phyloP scores from a whole-genome alignment of 2,329 filamentous ascomycete genomes.

The Thyridium curvatum region DNA sequence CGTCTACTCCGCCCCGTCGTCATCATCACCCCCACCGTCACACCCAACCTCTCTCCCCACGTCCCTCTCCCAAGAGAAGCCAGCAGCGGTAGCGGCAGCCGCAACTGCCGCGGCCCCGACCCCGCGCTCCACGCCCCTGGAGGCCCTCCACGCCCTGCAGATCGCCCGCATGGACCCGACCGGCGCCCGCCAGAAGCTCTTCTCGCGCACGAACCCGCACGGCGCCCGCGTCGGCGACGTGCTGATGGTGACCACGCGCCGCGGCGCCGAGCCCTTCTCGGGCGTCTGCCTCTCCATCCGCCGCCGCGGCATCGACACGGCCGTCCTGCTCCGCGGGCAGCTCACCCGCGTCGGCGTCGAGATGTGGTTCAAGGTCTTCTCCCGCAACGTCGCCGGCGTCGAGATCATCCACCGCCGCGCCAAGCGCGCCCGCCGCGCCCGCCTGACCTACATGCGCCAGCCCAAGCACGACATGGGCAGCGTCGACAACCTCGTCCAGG shows the following conservation, averaged over 20 bases:
- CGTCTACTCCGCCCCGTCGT: slow-evolving; percentile 28
- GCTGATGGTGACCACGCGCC: slow-evolving; percentile 79
- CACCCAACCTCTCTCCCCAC: slow-evolving; percentile 1
- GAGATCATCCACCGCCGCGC: slow-evolving; percentile 84
- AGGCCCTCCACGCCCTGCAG: slow-evolving; percentile 60
- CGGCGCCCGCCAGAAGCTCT: slow-evolving; percentile 74
- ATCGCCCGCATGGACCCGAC: slow-evolving; percentile 75
- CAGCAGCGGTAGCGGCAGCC: slow-evolving; percentile 2
- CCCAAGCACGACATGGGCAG: slow-evolving; percentile 82
- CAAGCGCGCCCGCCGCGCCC: slow-evolving; percentile 80
- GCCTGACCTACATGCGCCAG: slow-evolving; percentile 86
- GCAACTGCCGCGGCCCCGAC: slow-evolving; percentile 7
- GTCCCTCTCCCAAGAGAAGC: slow-evolving; percentile 2
- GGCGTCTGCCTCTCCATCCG: slow-evolving; percentile 86
- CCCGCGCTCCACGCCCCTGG: slow-evolving; percentile 49
- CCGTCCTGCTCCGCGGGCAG: slow-evolving; percentile 79
- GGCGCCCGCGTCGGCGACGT: slow-evolving; percentile 82
- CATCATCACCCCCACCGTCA: slow-evolving; percentile 3
- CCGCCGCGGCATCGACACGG: slow-evolving; percentile 80
- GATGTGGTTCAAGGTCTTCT: slow-evolving; percentile 97
- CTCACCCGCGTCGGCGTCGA: slow-evolving; percentile 84
- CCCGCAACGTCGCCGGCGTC: slow-evolving; percentile 80
- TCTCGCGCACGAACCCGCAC: slow-evolving; percentile 71
- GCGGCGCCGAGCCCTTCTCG: slow-evolving; percentile 80
- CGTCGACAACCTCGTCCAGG: slow-evolving; percentile 71